These are phyloP conservation scores for Erythrophleum ivorense DNA, from an alignment of 331 rosid genomes.

Conservation along the genomic window DNA sequence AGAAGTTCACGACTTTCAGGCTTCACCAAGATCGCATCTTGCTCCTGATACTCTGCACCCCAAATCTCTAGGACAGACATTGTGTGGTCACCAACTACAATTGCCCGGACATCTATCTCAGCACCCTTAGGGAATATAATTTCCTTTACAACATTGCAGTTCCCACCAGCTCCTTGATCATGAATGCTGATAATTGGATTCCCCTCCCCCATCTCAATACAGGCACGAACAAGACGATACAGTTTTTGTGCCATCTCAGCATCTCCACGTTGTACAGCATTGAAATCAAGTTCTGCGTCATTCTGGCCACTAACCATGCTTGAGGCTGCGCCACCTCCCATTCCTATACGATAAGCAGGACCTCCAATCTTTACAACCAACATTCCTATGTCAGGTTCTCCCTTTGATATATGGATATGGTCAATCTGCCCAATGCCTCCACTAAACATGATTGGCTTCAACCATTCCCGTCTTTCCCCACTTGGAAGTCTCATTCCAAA, in stretches of 20 bases:
- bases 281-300: constrained; percentile 87
- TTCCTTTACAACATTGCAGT: constrained; percentile 91
- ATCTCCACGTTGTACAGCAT: constrained; percentile 95
- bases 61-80: constrained; percentile 92
- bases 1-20: constrained; percentile 73
- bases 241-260: constrained; percentile 97
- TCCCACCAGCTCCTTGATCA: constrained; percentile 97
- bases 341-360: constrained; percentile 93
- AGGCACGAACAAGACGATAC: constrained; percentile 91
- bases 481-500: constrained; percentile 94
- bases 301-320: constrained; percentile 98
- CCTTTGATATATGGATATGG: constrained; percentile 76
- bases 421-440: constrained; percentile 92
- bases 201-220: constrained; percentile 90
- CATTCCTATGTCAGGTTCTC: constrained; percentile 90
- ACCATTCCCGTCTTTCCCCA: constrained; percentile 94
- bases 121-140: constrained; percentile 90
- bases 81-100: constrained; percentile 90
- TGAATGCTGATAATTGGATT: constrained; percentile 91
- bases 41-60: constrained; percentile 98
- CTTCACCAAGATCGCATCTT: constrained; percentile 87
- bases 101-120: constrained; percentile 74
- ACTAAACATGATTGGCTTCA: constrained; percentile 97
- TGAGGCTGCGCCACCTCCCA: constrained; percentile 98
- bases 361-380: constrained; percentile 94